Base-by-base conservation (phyloP, 2,329 filamentous ascomycete genomes). In the Chlorencoelia australis region DNA sequence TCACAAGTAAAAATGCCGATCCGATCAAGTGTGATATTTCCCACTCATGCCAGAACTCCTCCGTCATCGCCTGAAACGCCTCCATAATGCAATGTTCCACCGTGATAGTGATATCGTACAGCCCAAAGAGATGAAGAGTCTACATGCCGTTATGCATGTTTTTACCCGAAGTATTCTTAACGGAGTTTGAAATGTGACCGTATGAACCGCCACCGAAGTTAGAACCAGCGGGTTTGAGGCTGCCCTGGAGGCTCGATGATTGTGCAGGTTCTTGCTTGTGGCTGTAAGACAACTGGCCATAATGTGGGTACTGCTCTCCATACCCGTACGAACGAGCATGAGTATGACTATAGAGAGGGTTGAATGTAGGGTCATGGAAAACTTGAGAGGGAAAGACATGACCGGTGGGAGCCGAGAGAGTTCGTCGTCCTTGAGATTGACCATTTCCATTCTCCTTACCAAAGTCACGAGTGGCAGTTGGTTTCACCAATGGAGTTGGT, bases 321-420 rank as follows among this genome's bases (percentile, higher is more conserved):
- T 45, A 46, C 13, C 33, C 37, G 29, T 42, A 51, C 5, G 49
- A 38, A 18, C 44, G 43, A 13, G 43, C 34, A 30, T 47, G 47
- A n/a, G 30, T 30, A 10, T 50, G 43, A 26, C 41, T 46, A 38
- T 47, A 55, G 8, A 57, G 48, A 13, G 54, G 54, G 20, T 56
- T 56, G 14, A 40, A 41, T 15, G 41, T 43, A 7, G 35, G 30
- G 15, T 55, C 50, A 25, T 50, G 44, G 30, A 50, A 52, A 15
- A 50, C 32, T 19, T 54, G 52, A 13, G 45, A 24, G n/a, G 51
- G 44, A 14, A 47, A 54, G 20, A 48, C 40, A 34, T 49, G 48
- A n/a, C 30, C 19, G 8, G 25, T 36, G 3, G 47, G 42, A 20
- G 44, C 37, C 30, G 42, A 37, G 15, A 39, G 31, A 13, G 42